A percentile compares a stretch with the other conserved stretches of the same genome.
Conservation (phyloP, 768 basidiomycete genomes). For the Boletellus sp. region DNA sequence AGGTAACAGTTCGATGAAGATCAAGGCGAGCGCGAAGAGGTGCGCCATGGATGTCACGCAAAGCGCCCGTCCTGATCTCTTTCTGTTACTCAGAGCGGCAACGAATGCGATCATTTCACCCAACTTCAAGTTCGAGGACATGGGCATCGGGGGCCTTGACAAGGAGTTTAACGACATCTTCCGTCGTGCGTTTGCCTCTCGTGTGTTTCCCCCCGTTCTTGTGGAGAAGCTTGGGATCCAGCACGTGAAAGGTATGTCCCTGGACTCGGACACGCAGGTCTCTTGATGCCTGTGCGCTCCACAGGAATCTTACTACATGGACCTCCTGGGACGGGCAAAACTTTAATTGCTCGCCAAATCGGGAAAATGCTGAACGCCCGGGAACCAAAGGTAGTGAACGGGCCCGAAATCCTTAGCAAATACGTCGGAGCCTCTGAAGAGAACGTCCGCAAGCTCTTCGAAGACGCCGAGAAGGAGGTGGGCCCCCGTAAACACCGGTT, state of each 20-base stretch:
- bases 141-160: constrained; percentile 99
- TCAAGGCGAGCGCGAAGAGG: constrained; percentile 92
- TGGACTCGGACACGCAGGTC: background rate
- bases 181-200: constrained; percentile 95
- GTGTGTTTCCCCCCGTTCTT: constrained; percentile 95
- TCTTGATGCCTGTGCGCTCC: background rate
- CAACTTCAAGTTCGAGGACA: constrained; percentile 99
- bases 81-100: constrained; percentile 55
- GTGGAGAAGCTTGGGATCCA: constrained; percentile 98
- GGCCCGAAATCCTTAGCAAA: constrained; percentile 96
- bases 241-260: constrained; percentile 84
- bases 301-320: constrained; percentile 91
- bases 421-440: constrained; percentile 97
- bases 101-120: constrained; percentile 95
- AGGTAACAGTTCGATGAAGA: constrained; percentile 72
- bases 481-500: background rate
- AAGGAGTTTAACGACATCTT: constrained; percentile 94
- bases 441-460: constrained; percentile 95
- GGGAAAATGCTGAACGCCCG: constrained; percentile 98
- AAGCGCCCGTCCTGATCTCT: background rate
- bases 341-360: constrained; percentile 95
- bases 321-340: constrained; percentile 98
- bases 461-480: constrained; percentile 97
- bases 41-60: constrained; percentile 31
- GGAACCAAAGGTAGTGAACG: constrained; percentile 98